phyloP scores from a whole-genome alignment of 345 rosid species.

The Aethionema arabicum region DNA sequence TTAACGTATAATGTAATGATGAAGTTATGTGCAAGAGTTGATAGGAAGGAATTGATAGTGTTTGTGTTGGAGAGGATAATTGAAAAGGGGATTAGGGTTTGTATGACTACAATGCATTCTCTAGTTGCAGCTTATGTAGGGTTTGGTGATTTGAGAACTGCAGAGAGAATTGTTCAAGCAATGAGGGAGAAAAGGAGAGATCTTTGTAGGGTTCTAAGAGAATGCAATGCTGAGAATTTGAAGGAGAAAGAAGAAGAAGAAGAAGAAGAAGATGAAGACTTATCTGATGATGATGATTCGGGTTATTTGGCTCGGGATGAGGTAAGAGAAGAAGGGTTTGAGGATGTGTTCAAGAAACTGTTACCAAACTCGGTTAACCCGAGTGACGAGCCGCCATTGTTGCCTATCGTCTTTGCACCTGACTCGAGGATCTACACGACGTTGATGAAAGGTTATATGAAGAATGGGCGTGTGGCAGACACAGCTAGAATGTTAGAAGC shows the following conservation, averaged over 20 bases:
- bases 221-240: constrained; percentile 47
- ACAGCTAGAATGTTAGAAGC: constrained; percentile 85
- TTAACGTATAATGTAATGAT: constrained; percentile 80
- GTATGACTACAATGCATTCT: constrained; percentile 80
- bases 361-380: constrained; percentile 59
- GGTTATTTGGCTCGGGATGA: constrained; percentile 23
- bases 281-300: constrained; percentile 3
- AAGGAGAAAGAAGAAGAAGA: constrained; percentile 45
- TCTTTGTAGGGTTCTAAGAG: constrained; percentile 68
- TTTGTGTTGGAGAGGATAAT: constrained; percentile 71
- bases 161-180: constrained; percentile 80
- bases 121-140: constrained; percentile 94
- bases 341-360: constrained; percentile 55
- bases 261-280: constrained; percentile 33
- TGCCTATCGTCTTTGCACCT: constrained; percentile 63
- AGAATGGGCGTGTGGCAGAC: constrained; percentile 64
- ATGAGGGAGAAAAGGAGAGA: constrained; percentile 88
- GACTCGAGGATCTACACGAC: constrained; percentile 82
- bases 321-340: constrained; percentile 19
- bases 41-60: constrained; percentile 71
- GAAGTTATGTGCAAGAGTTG: constrained; percentile 73
- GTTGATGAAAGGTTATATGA: constrained; percentile 96
- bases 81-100: constrained; percentile 51
- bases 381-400: constrained; percentile 53
- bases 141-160: constrained; percentile 71